Conservation (phyloP, 495 filamentous ascomycete genomes). For the Durotheca rogersii region DNA sequence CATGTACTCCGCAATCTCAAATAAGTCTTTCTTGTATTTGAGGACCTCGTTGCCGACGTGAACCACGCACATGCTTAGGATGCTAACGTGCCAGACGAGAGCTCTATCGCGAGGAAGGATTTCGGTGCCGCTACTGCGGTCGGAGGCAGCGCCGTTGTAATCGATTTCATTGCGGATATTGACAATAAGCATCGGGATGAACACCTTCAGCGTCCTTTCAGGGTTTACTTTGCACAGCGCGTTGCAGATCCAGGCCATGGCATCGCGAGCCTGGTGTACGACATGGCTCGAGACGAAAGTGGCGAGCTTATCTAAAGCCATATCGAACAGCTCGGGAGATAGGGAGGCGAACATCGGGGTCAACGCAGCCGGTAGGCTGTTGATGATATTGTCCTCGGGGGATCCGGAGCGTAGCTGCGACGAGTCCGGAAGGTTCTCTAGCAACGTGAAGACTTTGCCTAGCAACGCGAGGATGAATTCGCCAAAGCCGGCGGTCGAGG, state of each 20-base stretch:
- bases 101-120: conserved; percentile 90
- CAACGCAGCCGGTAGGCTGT: conserved; percentile 89
- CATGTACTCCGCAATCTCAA: conserved; percentile 93
- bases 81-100: conserved; percentile 94
- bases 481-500: conserved; percentile 88
- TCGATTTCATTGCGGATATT: conserved; percentile 96
- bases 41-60: conserved; percentile 90
- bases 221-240: conserved; percentile 92
- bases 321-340: conserved; percentile 91
- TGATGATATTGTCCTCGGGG: conserved; percentile 95
- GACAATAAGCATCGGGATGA: conserved; percentile 84
- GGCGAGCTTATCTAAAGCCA: conserved; percentile 85
- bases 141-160: conserved; percentile 94
- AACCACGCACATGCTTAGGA: conserved; percentile 97
- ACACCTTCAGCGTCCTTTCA: conserved; percentile 82
- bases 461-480: conserved; percentile 89
- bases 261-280: conserved; percentile 94
- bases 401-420: conserved; percentile 82
- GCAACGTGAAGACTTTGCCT: conserved; percentile 88
- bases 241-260: conserved; percentile 98
- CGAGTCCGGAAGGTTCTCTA: conserved; percentile 93
- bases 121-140: conserved; percentile 87
- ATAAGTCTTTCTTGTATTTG: conserved; percentile 81
- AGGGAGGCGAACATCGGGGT: conserved; percentile 87
- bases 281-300: conserved; percentile 94